Base-by-base conservation (phyloP, 2,329 filamentous ascomycete genomes). In the Aspergillus latus region DNA sequence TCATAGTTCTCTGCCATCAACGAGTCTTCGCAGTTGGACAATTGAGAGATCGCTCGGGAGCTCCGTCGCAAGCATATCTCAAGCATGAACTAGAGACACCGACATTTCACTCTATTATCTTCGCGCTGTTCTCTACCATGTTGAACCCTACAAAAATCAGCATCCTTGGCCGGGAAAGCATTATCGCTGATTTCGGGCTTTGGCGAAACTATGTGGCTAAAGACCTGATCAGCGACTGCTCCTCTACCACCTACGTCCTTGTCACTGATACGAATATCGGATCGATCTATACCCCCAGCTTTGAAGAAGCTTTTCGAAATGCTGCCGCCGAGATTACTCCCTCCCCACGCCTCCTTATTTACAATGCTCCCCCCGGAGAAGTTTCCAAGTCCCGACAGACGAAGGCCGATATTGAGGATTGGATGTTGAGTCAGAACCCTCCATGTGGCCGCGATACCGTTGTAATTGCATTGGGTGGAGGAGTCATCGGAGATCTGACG, bases 401-500 rank as follows among this genome's bases (percentile, higher is more conserved):
- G 51, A 97, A 97, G 76, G 92, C 89, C 45, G 89, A 93, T 66
- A 92, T 99, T 52, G 94, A 99, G 74, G 94, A 99, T 75, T 99
- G 94, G 94, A 88, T 99, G 84, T 81, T 97, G 57, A 84, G 86
- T 64, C 86, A 96, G 67, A 87, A 88, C 51, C 77, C 77, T n/a
- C 78, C 78, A 87, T 99, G 94, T 78, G 96, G 92, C 28, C 84
- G 94, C 64, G 94, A 99, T 74, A 96, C 92, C 0, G 90, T 99
- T 62, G 87, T 99, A 57, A 90, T 99, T 71, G 94, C 94, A 26
- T 83, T 99, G 8, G 94, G 94, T 32, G 94, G 94, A 62, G 94
- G 94, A 56, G 94, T 99, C 59, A 97, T 99, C 74, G 94, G 94
- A 32, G 94, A 99, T 74, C 89, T 99, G 88, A 92, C 96, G 61